A percentile compares a stretch with the other conserved stretches of the same genome.
These are phyloP conservation scores for Crithidia expoeki DNA, from an alignment of 208 protist species.

Conservation along the genomic window DNA sequence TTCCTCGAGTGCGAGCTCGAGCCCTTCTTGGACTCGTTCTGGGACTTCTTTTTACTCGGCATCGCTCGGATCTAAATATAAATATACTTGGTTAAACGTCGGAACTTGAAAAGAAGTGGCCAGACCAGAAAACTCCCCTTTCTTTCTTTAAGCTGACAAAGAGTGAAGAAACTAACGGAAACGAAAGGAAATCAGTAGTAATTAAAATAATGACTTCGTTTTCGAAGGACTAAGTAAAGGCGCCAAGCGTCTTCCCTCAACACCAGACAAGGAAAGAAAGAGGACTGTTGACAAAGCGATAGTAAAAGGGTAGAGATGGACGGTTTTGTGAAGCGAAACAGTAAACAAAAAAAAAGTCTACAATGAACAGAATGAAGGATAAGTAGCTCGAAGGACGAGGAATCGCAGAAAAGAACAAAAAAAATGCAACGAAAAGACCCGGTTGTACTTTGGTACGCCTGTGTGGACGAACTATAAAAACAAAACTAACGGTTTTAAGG, in stretches of 20 bases:
- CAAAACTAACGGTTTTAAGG: too few species aligned
- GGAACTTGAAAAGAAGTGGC: neutral
- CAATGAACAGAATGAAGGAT: neutral
- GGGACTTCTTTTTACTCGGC: neutral
- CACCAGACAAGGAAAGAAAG: too few species aligned
- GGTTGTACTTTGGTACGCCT: too few species aligned
- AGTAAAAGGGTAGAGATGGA: too few species aligned
- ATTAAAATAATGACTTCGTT: neutral
- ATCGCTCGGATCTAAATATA: neutral
- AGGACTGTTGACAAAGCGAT: too few species aligned
- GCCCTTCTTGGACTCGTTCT: neutral
- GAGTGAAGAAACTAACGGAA: conserved; percentile 5
- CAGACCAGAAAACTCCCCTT: too few species aligned
- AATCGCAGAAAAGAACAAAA: too few species aligned
- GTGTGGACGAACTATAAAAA: too few species aligned
- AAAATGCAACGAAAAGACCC: too few species aligned
- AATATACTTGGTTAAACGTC: neutral
- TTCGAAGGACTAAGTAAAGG: neutral
- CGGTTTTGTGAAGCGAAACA: too few species aligned
- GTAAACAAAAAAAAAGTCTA: neutral
- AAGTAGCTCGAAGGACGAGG: neutral
- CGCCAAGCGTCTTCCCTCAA: too few species aligned
- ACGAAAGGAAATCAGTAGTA: neutral
- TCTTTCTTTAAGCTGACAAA: too few species aligned
- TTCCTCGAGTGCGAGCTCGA: neutral